Evolutionary conservation across 2,329 filamentous ascomycete species (phyloP), one percentile per base, ranked within the genome.

Genomic region (Pseudogymnoascus sp.): DNA sequence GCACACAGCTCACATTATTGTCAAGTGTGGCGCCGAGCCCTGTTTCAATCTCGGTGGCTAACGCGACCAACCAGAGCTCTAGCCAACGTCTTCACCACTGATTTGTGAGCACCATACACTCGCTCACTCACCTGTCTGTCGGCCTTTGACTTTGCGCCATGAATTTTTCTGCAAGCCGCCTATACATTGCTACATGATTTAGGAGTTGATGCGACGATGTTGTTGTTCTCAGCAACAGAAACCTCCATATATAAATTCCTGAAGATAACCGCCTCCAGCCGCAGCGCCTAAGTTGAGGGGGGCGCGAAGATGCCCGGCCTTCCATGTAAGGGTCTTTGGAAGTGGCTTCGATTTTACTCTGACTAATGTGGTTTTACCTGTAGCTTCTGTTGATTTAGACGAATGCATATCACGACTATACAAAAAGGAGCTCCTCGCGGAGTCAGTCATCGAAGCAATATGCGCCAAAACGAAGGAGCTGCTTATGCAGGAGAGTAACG

Each of bases 401-500:
- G 92, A 98, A 84, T 99, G 95, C 79, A 98, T 99, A 79, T 87
- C 91, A 75, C 89, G 93, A 69, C 85, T 99, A 62, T 98, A 98
- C 79, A 93, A 95, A 75, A 97, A 96, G 76, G 95, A 98, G 77
- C 85, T 99, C 65, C 86, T 99, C 64, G 93, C 95, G 72, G 95
- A 99, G 78, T 96, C 93, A 43, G 93, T 99, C 69, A 93, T 99
- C 77, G 95, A 99, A 80, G 95, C 95, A 72, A 93, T 99, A 86
- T 99, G 95, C 80, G 93, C 95, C 76, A 99, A 99, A 77, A 95
- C 96, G 22, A 99, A 99, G 75, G 95, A 99, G 81, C 83, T 99
- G 70, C 84, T 99, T 70, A 99, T 99, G 95, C 93, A 96, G 75
- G 95, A 99, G 85, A 98, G 93, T 84, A 99, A 99, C 78, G 95